A percentile compares a stretch with the other conserved stretches of the same genome.
Evolutionary conservation across 129 eudicot species (phyloP).

Genomic region (Erigeron canadensis): DNA sequence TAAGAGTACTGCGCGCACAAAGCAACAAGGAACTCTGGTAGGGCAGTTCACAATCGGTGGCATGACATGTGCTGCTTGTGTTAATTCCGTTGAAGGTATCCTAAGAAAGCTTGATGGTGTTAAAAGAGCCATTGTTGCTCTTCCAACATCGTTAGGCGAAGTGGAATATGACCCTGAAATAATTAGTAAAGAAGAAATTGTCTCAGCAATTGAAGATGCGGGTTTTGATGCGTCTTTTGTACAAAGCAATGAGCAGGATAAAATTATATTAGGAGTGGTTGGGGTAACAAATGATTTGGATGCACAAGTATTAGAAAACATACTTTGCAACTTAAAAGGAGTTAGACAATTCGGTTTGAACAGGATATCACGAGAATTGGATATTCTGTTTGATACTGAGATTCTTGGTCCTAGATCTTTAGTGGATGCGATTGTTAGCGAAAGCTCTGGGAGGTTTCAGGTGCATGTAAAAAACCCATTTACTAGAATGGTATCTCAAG

Average conservation of each 20-base stretch:
- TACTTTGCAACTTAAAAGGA: slow-evolving; percentile 74
- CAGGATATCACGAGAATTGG: slow-evolving; percentile 55
- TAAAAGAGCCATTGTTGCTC: slow-evolving; percentile 67
- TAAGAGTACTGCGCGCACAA: slow-evolving; percentile 36
- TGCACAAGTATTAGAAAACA: slow-evolving; percentile 61
- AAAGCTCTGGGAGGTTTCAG: slow-evolving; percentile 70
- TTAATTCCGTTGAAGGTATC: slow-evolving; percentile 93
- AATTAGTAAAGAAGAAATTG: slow-evolving; percentile 75
- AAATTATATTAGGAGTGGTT: slow-evolving; percentile 54
- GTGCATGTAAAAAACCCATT: slow-evolving; percentile 81
- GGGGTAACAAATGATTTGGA: slow-evolving; percentile 70
- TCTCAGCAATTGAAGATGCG: slow-evolving; percentile 92
- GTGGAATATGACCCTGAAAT: slow-evolving; percentile 81
- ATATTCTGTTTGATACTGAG: slow-evolving; percentile 79
- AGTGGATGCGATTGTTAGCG: slow-evolving; percentile 70
- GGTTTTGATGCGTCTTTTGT: slow-evolving; percentile 97
- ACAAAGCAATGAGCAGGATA: slow-evolving; percentile 92
- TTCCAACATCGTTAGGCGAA: slow-evolving; percentile 93
- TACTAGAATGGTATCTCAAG: slow-evolving; percentile 82
- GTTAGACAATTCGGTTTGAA: slow-evolving; percentile 64
- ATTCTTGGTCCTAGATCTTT: slow-evolving; percentile 72
- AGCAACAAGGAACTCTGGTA: slow-evolving; percentile 46
- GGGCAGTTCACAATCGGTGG: slow-evolving; percentile 98
- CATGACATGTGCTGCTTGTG: slow-evolving; percentile 98
- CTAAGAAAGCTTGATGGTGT: slow-evolving; percentile 86